A percentile compares a stretch with the other conserved stretches of the same genome.
phyloP scores from a whole-genome alignment of 345 rosid species.

The Hibiscus trionum region DNA sequence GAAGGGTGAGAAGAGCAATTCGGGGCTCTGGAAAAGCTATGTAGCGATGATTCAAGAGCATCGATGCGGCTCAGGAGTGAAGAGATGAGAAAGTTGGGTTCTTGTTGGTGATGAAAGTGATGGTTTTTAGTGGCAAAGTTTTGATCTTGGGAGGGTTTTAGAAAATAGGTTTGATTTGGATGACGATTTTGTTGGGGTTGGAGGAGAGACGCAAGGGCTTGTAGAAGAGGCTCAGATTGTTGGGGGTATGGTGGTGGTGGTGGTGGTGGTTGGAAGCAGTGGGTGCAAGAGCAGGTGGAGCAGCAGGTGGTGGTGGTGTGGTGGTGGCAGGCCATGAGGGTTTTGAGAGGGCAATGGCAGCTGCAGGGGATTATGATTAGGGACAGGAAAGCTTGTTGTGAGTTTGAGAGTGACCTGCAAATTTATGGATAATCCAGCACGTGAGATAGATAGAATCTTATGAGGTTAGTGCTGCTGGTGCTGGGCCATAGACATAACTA shows the following conservation, averaged over 20 bases:
- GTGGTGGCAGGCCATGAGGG: conserved; percentile 49
- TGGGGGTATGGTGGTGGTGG: conserved; percentile 14
- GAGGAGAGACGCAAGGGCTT: conserved; percentile 37
- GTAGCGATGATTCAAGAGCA: conserved; percentile 43
- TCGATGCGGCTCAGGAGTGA: conserved; percentile 47
- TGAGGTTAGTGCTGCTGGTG: background rate
- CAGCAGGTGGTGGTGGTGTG: conserved; percentile 25
- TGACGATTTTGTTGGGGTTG: conserved; percentile 13
- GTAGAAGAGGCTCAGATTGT: conserved; percentile 41
- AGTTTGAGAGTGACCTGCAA: background rate
- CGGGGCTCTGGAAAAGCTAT: conserved; percentile 18
- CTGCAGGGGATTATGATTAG: background rate
- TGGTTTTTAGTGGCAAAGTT: conserved; percentile 9
- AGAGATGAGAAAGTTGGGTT: conserved; percentile 27
- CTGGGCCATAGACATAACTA: background rate
- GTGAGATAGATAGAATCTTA: background rate
- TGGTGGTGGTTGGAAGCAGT: conserved; percentile 21
- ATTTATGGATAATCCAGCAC: background rate
- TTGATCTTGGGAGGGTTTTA: conserved; percentile 12
- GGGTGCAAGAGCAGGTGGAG: conserved; percentile 18
- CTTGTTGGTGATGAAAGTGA: conserved; percentile 17
- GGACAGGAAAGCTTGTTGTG: background rate
- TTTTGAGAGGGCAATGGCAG: background rate
- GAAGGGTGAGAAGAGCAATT: conserved; percentile 14
- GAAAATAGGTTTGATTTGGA: conserved; percentile 16